These are phyloP conservation scores for Pittosporum tobira DNA, from an alignment of 129 eudicot species.

Conservation along the genomic window DNA sequence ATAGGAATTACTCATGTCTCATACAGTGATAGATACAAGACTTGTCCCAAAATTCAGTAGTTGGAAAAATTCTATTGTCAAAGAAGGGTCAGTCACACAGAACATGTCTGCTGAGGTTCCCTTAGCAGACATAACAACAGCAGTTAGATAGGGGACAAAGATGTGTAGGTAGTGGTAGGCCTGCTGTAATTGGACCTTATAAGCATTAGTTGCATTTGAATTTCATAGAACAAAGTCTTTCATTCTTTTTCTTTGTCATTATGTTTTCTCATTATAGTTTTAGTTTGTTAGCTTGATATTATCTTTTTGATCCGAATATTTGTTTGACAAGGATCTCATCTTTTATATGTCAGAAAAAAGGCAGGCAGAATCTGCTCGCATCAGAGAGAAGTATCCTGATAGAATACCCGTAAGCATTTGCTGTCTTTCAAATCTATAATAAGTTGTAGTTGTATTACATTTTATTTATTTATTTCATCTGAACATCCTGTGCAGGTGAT, in stretches of 20 bases:
- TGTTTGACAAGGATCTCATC: no score
- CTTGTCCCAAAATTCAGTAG: no score
- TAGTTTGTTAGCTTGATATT: not conserved
- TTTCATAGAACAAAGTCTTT: no score
- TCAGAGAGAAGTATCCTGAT: conserved; percentile 24
- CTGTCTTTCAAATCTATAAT: not conserved
- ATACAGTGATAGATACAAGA: no score
- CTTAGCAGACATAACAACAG: no score
- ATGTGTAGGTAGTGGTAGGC: no score
- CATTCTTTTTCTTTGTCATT: not conserved
- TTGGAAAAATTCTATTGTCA: no score
- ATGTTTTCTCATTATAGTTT: not conserved
- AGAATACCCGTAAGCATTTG: conserved; percentile 13
- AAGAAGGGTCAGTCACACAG: no score
- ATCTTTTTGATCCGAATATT: no score
- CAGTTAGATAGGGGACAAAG: no score
- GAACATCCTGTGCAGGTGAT: conserved; percentile 11
- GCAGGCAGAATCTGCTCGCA: conserved; percentile 19
- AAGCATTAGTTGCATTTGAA: not conserved
- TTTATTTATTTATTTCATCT: not conserved
- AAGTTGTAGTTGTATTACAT: not conserved
- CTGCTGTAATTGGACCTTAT: not conserved
- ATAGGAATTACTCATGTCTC: no score
- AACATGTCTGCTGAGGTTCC: no score
- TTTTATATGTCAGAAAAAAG: conserved; percentile 10